Evolutionary conservation across 768 basidiomycete genomes (phyloP).

Genomic region (Dioszegia crocea): DNA sequence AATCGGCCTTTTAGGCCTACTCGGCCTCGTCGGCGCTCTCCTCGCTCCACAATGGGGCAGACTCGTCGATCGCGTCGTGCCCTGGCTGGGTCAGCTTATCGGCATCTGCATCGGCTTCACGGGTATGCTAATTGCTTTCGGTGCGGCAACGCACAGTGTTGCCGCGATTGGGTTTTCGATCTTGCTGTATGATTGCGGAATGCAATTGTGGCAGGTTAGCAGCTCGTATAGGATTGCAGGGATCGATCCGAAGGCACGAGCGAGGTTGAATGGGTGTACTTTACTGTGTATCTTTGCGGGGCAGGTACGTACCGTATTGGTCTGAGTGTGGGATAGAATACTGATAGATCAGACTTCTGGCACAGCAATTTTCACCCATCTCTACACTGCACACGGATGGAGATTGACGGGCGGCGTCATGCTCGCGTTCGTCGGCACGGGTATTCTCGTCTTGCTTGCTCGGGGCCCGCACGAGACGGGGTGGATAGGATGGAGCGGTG

Average conservation of each 20-base stretch:
- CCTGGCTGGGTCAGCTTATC: conserved; percentile 71
- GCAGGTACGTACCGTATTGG: conserved; percentile 51
- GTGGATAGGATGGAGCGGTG: conserved; percentile 53
- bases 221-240: conserved; percentile 58
- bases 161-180: conserved; percentile 66
- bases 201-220: conserved; percentile 71
- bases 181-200: conserved; percentile 65
- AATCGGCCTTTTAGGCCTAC: conserved; percentile 70
- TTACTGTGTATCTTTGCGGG: conserved; percentile 72
- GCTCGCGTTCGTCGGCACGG: conserved; percentile 60
- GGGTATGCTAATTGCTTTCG: conserved; percentile 57
- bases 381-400: conserved; percentile 71
- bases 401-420: conserved; percentile 61
- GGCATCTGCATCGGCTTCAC: conserved; percentile 50
- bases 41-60: conserved; percentile 67
- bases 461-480: conserved; percentile 62
- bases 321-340: background rate
- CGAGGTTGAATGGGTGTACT: conserved; percentile 71
- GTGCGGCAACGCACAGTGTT: conserved; percentile 65
- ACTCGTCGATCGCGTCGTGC: conserved; percentile 65
- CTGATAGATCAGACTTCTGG: conserved; percentile 60
- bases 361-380: conserved; percentile 66
- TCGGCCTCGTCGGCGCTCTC: conserved; percentile 61
- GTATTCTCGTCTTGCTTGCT: conserved; percentile 58
- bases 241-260: conserved; percentile 55